These are phyloP conservation scores for Whalleya microplaca DNA, from an alignment of 2,329 filamentous ascomycete species.

Conservation along the genomic window DNA sequence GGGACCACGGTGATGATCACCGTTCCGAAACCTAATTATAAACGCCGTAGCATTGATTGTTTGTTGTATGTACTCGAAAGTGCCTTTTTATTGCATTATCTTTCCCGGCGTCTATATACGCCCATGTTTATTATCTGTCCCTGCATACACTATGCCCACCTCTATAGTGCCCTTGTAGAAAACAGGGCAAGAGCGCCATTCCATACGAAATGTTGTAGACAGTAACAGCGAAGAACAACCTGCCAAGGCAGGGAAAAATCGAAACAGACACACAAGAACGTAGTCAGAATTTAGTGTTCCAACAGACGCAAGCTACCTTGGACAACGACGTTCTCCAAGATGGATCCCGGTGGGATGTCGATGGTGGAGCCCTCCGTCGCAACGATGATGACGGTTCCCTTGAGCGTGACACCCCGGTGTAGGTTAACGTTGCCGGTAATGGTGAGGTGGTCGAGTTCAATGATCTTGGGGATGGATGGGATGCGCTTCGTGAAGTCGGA, in stretches of 20 bases:
- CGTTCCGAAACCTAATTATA: neutral
- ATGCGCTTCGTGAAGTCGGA: conserved; percentile 93
- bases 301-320: conserved; percentile 87
- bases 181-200: neutral
- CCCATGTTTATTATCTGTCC: neutral
- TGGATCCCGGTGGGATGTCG: conserved; percentile 93
- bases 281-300: conserved; percentile 57
- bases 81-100: conserved; percentile 21
- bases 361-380: conserved; percentile 98
- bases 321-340: conserved; percentile 98
- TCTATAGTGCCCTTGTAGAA: neutral
- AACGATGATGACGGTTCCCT: conserved; percentile 98
- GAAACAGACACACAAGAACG: conserved; percentile 3
- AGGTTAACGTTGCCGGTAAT: conserved; percentile 98
- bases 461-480: conserved; percentile 84
- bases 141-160: neutral
- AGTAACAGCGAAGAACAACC: conserved; percentile 1
- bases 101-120: conserved; percentile 16
- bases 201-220: neutral
- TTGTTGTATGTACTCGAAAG: neutral
- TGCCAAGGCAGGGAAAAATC: conserved; percentile 1
- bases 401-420: conserved; percentile 90
- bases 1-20: neutral
- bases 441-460: conserved; percentile 92
- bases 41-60: neutral